Evolutionary conservation across 805 yeast species (phyloP).

Genomic region (Nakazawaea wickerhamii): DNA sequence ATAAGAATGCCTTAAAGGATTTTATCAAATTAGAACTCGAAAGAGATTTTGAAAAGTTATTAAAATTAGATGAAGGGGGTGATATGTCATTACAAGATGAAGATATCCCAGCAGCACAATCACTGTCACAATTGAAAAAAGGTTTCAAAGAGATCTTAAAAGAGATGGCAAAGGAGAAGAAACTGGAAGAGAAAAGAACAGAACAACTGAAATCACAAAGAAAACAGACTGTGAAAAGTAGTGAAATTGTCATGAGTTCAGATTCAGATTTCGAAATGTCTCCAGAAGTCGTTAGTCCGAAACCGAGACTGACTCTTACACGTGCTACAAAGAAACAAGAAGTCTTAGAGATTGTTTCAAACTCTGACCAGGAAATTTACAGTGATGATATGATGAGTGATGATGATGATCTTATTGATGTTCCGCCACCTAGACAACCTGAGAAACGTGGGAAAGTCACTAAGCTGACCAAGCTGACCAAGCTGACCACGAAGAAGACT

Average conservation of each 20-base stretch:
- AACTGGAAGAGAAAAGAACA: slow-evolving; percentile 4
- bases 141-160: slow-evolving; percentile 41
- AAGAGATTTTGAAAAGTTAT: slow-evolving; percentile 44
- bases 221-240: background rate
- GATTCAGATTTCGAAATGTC: slow-evolving; percentile 1
- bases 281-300: background rate
- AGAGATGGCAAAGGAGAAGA: slow-evolving; percentile 33
- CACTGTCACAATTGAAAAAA: slow-evolving; percentile 10
- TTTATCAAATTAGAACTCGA: slow-evolving; percentile 53
- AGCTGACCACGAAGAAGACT: slow-evolving; percentile 1
- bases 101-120: slow-evolving; percentile 20
- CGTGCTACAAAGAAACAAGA: background rate
- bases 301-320: too few species aligned
- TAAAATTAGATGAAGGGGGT: slow-evolving; percentile 36
- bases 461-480: background rate
- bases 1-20: slow-evolving; percentile 62
- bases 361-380: background rate
- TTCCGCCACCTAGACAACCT: slow-evolving; percentile 9
- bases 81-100: slow-evolving; percentile 23
- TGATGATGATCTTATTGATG: slow-evolving; percentile 12
- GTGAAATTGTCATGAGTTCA: background rate
- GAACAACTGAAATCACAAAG: background rate
- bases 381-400: slow-evolving; percentile 10
- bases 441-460: background rate
- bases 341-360: background rate